Percentiles rank a stretch among this genome's conserved stretches.
These are phyloP conservation scores for Saprolegnia diclina DNA, from an alignment of 352 stramenopile genomes.

Conservation along the genomic window DNA sequence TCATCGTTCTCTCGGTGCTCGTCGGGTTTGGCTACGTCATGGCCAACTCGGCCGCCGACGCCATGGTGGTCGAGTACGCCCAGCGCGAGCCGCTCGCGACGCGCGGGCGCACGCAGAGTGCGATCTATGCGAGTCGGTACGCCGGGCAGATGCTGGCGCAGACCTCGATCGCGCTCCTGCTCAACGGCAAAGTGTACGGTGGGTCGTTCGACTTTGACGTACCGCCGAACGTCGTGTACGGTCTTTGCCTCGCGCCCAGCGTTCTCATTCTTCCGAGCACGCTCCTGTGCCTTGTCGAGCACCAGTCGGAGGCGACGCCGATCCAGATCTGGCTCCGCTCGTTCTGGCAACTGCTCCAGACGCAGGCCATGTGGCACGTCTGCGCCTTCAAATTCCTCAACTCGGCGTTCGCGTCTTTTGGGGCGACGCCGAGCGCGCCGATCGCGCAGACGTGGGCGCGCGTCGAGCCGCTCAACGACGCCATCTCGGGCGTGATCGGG, in stretches of 20 bases:
- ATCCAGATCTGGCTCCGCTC: conserved; percentile 33
- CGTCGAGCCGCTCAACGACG: conserved; percentile 45
- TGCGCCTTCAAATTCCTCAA: conserved; percentile 58
- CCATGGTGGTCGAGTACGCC: conserved; percentile 38
- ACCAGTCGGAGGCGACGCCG: conserved; percentile 27
- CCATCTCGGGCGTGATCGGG: conserved; percentile 43
- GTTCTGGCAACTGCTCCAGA: conserved; percentile 55
- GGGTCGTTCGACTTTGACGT: conserved; percentile 47
- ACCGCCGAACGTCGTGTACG: conserved; percentile 36
- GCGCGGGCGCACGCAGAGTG: conserved; percentile 38
- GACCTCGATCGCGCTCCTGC: conserved; percentile 29
- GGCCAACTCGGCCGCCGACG: conserved; percentile 37
- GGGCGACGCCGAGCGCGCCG: conserved; percentile 32
- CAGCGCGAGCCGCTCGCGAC: conserved; percentile 37
- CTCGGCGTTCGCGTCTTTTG: conserved; percentile 43
- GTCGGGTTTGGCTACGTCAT: conserved; percentile 40
- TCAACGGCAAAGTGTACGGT: conserved; percentile 55
- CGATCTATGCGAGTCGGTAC: conserved; percentile 39
- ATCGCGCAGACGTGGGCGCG: conserved; percentile 57
- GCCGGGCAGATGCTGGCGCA: conserved; percentile 21
- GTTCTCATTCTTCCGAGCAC: conserved; percentile 40
- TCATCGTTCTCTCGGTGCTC: conserved; percentile 42
- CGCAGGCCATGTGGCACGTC: conserved; percentile 66
- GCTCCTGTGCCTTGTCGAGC: conserved; percentile 40
- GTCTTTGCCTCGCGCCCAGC: conserved; percentile 38